Conservation (phyloP, 352 stramenopile genomes). For the Thalassiosira hispida region DNA sequence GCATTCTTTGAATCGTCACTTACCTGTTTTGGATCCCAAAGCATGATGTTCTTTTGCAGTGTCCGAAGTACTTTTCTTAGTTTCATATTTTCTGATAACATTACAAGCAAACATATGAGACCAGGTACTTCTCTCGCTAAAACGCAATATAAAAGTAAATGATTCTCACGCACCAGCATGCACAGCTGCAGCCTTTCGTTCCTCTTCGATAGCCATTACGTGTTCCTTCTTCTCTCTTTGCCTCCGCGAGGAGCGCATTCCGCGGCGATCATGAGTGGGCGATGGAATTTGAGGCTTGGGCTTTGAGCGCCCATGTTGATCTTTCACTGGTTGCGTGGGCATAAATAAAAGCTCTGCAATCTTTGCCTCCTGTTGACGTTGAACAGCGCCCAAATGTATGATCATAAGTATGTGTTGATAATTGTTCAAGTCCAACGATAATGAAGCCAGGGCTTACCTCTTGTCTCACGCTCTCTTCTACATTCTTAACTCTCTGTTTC, state of each 20-base stretch:
- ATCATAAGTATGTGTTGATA: constrained; percentile 13
- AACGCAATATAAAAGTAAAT: not conserved
- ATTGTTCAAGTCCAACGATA: not conserved
- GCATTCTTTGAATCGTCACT: too few relatives aligned
- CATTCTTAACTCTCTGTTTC: constrained; percentile 62
- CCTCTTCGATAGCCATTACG: constrained; percentile 30
- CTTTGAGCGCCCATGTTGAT: not conserved
- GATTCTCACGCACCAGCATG: constrained; percentile 28
- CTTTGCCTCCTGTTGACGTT: constrained; percentile 49
- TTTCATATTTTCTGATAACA: constrained; percentile 45
- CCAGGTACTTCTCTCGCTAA: not conserved
- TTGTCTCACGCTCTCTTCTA: constrained; percentile 60
- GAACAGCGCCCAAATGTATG: too few relatives aligned
- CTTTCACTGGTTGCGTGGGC: constrained; percentile 37
- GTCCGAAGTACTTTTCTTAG: constrained; percentile 63
- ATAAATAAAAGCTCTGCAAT: constrained; percentile 77
- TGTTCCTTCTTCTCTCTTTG: constrained; percentile 58
- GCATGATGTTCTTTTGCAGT: constrained; percentile 78
- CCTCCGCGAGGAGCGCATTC: constrained; percentile 49
- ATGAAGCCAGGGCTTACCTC: constrained; percentile 4
- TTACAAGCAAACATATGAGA: not conserved
- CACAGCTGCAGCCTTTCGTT: constrained; percentile 50
- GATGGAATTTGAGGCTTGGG: constrained; percentile 14
- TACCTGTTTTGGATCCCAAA: constrained; percentile 65
- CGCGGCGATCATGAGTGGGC: constrained; percentile 28